Conservation (phyloP, 495 filamentous ascomycete genomes). For the Talaromyces adpressus region DNA sequence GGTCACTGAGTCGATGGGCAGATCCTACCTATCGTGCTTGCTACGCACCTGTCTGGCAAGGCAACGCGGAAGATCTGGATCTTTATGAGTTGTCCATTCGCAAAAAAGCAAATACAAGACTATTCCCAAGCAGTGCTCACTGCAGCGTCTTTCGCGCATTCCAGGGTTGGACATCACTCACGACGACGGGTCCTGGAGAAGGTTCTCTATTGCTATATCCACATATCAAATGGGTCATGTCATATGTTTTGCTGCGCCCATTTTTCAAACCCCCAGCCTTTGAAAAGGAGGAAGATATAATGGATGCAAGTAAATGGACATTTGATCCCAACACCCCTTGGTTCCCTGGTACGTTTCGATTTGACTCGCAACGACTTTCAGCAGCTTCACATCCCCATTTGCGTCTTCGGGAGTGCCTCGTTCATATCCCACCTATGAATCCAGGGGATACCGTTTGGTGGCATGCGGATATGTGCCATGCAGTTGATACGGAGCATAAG, state of each 20-base stretch:
- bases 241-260: background rate
- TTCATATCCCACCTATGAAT: constrained; percentile 21
- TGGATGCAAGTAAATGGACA: constrained; percentile 3
- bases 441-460: too few species aligned
- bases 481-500: background rate
- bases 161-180: constrained; percentile 1
- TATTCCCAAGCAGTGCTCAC: background rate
- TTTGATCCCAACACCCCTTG: constrained; percentile 18
- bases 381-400: constrained; percentile 30
- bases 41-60: too few species aligned
- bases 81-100: background rate
- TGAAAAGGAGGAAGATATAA: background rate
- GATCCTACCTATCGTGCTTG: too few species aligned
- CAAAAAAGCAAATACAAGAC: background rate
- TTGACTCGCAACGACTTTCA: too few species aligned
- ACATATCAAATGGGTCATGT: background rate
- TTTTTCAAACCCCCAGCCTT: background rate
- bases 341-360: constrained; percentile 63
- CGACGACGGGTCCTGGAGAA: background rate
- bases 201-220: background rate
- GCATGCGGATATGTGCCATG: too few species aligned
- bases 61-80: too few species aligned
- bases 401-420: constrained; percentile 39
- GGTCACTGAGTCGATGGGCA: background rate
- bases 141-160: background rate